Conservation (phyloP, 2,329 filamentous ascomycete species). For the Dactylellina cionopaga region DNA sequence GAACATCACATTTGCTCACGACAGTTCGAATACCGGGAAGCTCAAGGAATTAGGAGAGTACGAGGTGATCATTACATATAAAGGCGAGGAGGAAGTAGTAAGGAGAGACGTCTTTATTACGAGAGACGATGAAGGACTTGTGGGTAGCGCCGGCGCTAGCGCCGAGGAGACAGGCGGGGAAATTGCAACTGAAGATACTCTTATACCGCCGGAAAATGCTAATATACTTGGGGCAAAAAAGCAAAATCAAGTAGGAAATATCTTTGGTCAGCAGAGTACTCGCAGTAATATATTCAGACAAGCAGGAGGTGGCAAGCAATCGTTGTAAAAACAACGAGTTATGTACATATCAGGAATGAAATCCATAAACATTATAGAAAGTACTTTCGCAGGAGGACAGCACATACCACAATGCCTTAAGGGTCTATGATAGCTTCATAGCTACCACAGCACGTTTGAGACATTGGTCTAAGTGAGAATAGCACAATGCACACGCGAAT, state of each 20-base stretch:
- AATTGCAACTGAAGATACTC: neutral
- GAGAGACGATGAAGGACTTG: conserved; percentile 59
- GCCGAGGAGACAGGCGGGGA: neutral
- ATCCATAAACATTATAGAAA: too few species aligned
- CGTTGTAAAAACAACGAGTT: neutral
- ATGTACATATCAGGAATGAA: too few species aligned
- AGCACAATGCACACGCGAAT: too few species aligned
- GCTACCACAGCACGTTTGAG: too few species aligned
- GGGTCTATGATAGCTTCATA: too few species aligned
- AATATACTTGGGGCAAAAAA: conserved; percentile 18
- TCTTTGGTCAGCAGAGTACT: neutral
- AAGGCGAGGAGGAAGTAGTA: conserved; percentile 62
- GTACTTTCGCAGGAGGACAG: too few species aligned
- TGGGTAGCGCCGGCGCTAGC: neutral
- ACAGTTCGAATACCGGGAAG: conserved; percentile 59
- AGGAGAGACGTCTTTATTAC: conserved; percentile 62
- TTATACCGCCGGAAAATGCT: neutral
- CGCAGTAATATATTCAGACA: too few species aligned
- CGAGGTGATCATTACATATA: conserved; percentile 65
- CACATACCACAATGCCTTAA: too few species aligned
- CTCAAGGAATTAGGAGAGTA: conserved; percentile 68
- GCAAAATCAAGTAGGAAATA: neutral
- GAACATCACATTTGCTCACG: conserved; percentile 66
- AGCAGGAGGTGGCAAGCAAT: neutral
- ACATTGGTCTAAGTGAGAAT: too few species aligned